phyloP scores from a whole-genome alignment of 176 grass and related monocot genomes.

The Raddia distichophylla region DNA sequence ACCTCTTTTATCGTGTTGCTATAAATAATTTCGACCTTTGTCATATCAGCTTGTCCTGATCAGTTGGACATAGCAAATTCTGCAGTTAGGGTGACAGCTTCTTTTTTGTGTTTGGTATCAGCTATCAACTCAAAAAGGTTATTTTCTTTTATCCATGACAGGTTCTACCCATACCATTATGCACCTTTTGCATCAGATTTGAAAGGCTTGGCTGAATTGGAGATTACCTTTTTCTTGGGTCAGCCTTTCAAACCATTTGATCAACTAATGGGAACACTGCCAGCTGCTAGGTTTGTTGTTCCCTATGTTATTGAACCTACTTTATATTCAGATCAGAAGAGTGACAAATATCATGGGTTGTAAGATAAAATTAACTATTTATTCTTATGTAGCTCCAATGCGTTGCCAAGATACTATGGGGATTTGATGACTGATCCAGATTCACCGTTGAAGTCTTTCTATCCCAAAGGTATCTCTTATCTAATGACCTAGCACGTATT shows the following conservation, averaged over 20 bases:
- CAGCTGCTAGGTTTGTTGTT: slow-evolving; percentile 80
- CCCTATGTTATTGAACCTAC: slow-evolving; percentile 33
- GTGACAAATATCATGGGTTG: slow-evolving; percentile 24
- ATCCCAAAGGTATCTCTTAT: slow-evolving; percentile 77
- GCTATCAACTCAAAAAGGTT: background rate
- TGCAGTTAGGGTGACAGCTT: slow-evolving; percentile 8
- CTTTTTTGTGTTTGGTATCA: slow-evolving; percentile 29
- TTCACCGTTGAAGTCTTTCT: slow-evolving; percentile 87
- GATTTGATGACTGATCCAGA: slow-evolving; percentile 79
- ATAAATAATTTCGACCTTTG: background rate
- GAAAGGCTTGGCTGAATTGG: slow-evolving; percentile 82
- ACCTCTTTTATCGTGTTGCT: background rate
- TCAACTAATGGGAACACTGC: slow-evolving; percentile 98
- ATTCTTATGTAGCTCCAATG: slow-evolving; percentile 78
- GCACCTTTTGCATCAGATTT: slow-evolving; percentile 95
- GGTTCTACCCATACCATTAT: slow-evolving; percentile 99
- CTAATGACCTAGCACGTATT: background rate
- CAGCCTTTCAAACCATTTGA: slow-evolving; percentile 99
- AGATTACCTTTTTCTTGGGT: slow-evolving; percentile 99
- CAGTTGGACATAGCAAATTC: slow-evolving; percentile 11
- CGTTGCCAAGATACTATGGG: slow-evolving; percentile 81
- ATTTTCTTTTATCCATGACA: slow-evolving; percentile 38
- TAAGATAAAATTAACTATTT: slow-evolving; percentile 43
- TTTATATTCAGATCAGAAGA: slow-evolving; percentile 19
- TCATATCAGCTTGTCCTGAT: slow-evolving; percentile 12